Percentiles rank a stretch among this genome's conserved stretches.
Conservation (phyloP, 257 asterid species). For the Solanum ossicruentum region DNA sequence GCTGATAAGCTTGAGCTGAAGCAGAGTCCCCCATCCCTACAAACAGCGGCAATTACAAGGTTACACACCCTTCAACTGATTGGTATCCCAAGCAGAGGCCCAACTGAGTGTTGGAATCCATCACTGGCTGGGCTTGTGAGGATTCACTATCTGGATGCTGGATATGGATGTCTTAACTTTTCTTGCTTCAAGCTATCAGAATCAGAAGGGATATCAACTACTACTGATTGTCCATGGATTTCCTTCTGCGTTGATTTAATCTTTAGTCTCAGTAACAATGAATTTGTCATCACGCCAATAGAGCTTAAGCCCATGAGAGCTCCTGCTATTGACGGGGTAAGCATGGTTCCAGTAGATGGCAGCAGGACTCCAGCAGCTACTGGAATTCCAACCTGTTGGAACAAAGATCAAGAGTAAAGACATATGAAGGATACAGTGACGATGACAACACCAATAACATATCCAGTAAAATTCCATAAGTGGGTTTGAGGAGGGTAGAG, state of each 20-base stretch:
- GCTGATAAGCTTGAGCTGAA: not conserved
- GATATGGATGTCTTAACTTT: conserved; percentile 25
- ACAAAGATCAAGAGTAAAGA: not conserved
- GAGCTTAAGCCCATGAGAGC: conserved; percentile 99
- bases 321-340: conserved; percentile 95
- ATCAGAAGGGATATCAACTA: conserved; percentile 24
- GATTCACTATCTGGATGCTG: conserved; percentile 34
- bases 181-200: conserved; percentile 16
- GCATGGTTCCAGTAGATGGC: conserved; percentile 84
- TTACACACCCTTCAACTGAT: not conserved
- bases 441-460: no score
- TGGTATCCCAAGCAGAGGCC: not conserved
- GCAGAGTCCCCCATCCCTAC: not conserved
- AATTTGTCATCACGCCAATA: conserved; percentile 86
- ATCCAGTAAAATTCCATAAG: no score
- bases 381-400: conserved; percentile 74
- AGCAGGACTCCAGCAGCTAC: conserved; percentile 88
- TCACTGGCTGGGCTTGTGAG: not conserved
- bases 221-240: conserved; percentile 16
- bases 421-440: not conserved
- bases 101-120: not conserved
- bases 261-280: conserved; percentile 65
- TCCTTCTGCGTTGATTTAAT: conserved; percentile 30
- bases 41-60: not conserved
- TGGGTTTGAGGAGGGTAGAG: no score